These are phyloP conservation scores for Fusarium udum DNA, from an alignment of 2,329 filamentous ascomycete species.

Conservation along the genomic window DNA sequence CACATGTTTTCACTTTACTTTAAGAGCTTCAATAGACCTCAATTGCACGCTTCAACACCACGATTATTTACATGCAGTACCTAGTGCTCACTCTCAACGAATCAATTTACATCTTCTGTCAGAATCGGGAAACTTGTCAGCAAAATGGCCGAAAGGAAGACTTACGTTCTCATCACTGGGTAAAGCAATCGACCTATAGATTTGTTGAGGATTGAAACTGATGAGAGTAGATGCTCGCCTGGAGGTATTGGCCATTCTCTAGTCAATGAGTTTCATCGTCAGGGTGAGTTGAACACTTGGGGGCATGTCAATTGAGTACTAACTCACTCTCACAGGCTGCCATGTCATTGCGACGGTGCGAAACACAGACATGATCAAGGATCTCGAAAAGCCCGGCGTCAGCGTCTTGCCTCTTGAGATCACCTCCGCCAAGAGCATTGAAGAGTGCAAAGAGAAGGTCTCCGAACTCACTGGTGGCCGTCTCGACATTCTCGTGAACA, in stretches of 20 bases:
- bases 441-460: constrained; percentile 57
- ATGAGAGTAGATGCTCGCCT: constrained; percentile 60
- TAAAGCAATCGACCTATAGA: neutral
- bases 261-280: constrained; percentile 61
- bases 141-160: constrained; percentile 46
- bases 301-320: fast-evolving
- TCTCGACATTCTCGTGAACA: constrained; percentile 68
- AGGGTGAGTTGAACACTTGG: constrained; percentile 49
- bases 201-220: neutral
- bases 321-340: constrained; percentile 36
- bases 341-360: constrained; percentile 68
- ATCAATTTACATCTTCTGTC: neutral
- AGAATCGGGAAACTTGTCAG: neutral
- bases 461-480: constrained; percentile 59
- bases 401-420: constrained; percentile 63
- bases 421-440: constrained; percentile 61
- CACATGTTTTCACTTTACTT: constrained; percentile 1
- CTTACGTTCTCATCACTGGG: constrained; percentile 33
- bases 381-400: constrained; percentile 58
- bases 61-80: neutral
- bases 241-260: constrained; percentile 67
- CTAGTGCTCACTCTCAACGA: neutral
- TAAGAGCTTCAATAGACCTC: neutral
- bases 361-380: constrained; percentile 57
- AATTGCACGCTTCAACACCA: neutral